phyloP scores from a whole-genome alignment of 805 yeast genomes.

The Saccharomycopsis synnaedendra region DNA sequence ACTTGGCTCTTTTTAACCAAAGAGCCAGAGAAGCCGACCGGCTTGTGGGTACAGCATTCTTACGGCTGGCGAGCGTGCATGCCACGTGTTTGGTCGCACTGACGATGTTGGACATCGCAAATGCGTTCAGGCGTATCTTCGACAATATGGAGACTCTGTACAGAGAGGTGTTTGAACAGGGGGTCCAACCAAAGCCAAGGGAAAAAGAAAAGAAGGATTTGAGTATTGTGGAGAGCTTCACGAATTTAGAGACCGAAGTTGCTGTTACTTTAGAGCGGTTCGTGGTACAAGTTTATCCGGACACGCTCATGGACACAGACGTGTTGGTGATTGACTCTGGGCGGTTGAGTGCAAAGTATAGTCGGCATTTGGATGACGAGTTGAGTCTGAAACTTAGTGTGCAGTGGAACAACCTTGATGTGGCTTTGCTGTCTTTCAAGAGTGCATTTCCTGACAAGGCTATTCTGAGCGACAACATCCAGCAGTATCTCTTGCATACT shows the following conservation, averaged over 20 bases:
- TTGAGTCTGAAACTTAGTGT: slow-evolving; percentile 41
- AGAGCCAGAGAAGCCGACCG: slow-evolving; percentile 45
- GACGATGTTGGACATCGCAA: slow-evolving; percentile 65
- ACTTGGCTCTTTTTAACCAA: slow-evolving; percentile 57
- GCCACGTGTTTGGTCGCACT: slow-evolving; percentile 82
- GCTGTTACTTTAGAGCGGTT: slow-evolving; percentile 48
- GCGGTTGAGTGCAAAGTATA: slow-evolving; percentile 38
- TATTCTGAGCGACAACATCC: slow-evolving; percentile 34
- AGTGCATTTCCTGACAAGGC: slow-evolving; percentile 39
- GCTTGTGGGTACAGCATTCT: slow-evolving; percentile 37
- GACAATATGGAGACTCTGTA: slow-evolving; percentile 67
- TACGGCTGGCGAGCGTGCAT: slow-evolving; percentile 46
- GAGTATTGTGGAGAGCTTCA: slow-evolving; percentile 14
- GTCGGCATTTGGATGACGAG: slow-evolving; percentile 26
- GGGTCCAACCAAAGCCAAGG: not conserved
- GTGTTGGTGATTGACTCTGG: slow-evolving; percentile 56
- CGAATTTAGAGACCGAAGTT: slow-evolving; percentile 49
- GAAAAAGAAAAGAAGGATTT: slow-evolving; percentile 2
- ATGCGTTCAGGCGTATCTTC: slow-evolving; percentile 56
- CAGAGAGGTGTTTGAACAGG: slow-evolving; percentile 43
- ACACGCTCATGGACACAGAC: slow-evolving; percentile 65
- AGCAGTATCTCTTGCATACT: slow-evolving; percentile 45
- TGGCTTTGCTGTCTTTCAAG: slow-evolving; percentile 55
- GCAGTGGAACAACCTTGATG: slow-evolving; percentile 47
- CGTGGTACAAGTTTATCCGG: slow-evolving; percentile 66